Evolutionary conservation across 768 basidiomycete genomes (phyloP).

Genomic region (Russula brevipes): DNA sequence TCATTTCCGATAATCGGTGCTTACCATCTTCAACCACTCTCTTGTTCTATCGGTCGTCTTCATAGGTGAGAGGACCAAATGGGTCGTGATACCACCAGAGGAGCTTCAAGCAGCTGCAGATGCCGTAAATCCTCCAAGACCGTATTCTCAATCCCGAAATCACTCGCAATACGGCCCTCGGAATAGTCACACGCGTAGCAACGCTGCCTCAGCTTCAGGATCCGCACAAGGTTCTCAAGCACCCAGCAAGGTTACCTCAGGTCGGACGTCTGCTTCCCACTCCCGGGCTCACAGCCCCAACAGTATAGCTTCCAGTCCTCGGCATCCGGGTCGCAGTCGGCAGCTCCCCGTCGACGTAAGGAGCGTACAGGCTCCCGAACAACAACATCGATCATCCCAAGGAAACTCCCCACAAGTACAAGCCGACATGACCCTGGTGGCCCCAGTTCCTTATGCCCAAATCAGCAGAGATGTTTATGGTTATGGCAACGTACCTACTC

Average conservation of each 20-base stretch:
- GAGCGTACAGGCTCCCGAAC: conserved; percentile 3
- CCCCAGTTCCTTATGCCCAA: conserved; percentile 22
- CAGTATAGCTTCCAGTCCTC: conserved; percentile 49
- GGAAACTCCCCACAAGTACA: conserved; percentile 18
- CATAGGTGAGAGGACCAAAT: conserved; percentile 53
- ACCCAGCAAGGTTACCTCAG: conserved; percentile 37
- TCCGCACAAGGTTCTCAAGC: conserved; percentile 34
- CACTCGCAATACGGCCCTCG: conserved; percentile 26
- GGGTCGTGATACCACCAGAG: conserved; percentile 53
- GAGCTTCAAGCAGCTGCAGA: conserved; percentile 54
- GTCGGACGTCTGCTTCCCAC: conserved; percentile 38
- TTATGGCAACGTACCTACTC: conserved; percentile 14
- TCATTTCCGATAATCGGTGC: conserved; percentile 7
- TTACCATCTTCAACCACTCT: conserved; percentile 3
- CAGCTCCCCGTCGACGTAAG: conserved; percentile 13
- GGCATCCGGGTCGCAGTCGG: conserved; percentile 21
- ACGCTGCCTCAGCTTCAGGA: conserved; percentile 29
- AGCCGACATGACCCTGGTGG: conserved; percentile 16
- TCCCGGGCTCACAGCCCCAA: conserved; percentile 44
- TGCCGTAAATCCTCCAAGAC: conserved; percentile 29
- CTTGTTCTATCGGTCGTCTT: conserved; percentile 5
- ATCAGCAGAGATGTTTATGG: conserved; percentile 20
- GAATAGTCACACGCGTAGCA: conserved; percentile 26
- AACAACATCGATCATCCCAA: conserved; percentile 12
- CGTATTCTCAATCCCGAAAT: conserved; percentile 30